A percentile compares a stretch with the other conserved stretches of the same genome.
Conservation (phyloP, 495 filamentous ascomycete species). For the Aspergillus nanangensis region DNA sequence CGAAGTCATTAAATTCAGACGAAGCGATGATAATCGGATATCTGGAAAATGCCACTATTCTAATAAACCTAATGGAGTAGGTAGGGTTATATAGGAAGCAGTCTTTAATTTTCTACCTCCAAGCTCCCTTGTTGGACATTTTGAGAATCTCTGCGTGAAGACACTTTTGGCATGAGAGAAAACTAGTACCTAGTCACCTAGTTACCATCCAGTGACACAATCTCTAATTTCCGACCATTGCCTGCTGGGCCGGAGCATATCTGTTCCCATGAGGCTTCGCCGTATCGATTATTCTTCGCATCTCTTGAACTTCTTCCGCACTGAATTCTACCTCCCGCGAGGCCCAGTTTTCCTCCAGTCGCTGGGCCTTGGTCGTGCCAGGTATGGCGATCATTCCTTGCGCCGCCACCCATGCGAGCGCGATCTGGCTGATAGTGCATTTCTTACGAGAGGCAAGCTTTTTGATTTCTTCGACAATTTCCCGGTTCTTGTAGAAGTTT, state of each 20-base stretch:
- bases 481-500: constrained; percentile 45
- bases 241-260: constrained; percentile 26
- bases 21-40: too few species aligned
- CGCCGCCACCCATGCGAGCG: constrained; percentile 43
- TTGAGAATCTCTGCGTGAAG: too few species aligned
- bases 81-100: too few species aligned
- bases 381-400: constrained; percentile 46
- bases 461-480: constrained; percentile 42
- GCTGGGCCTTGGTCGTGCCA: constrained; percentile 40
- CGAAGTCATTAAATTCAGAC: too few species aligned
- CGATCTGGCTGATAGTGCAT: constrained; percentile 35
- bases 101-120: too few species aligned
- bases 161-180: too few species aligned
- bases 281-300: constrained; percentile 35
- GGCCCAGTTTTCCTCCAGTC: constrained; percentile 39
- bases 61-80: too few species aligned
- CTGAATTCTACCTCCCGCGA: constrained; percentile 34
- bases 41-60: too few species aligned
- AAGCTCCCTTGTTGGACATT: too few species aligned
- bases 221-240: constrained; percentile 38
- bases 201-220: too few species aligned
- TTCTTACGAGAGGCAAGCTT: constrained; percentile 34
- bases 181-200: too few species aligned
- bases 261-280: constrained; percentile 35
- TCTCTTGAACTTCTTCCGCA: constrained; percentile 30